phyloP scores from a whole-genome alignment of 2,329 filamentous ascomycete genomes.

The Aspergillus novofumigatus region DNA sequence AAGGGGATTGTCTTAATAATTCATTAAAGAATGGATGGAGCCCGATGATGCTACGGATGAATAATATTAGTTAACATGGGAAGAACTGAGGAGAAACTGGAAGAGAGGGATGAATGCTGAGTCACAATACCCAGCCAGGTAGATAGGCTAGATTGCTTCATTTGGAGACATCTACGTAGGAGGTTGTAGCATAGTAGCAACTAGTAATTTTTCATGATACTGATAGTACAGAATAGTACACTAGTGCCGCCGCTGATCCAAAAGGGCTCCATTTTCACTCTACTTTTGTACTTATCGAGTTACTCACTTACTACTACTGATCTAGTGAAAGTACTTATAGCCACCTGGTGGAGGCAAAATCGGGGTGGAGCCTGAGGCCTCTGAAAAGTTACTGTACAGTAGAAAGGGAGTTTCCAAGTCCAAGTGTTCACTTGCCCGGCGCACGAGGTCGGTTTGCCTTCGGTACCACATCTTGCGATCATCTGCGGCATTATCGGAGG shows the following conservation, averaged over 20 bases:
- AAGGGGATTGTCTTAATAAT: slow-evolving; percentile 3
- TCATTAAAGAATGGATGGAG: background rate
- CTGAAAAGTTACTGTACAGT: background rate
- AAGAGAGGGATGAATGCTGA: slow-evolving; percentile 1
- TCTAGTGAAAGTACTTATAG: background rate
- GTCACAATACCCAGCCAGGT: background rate
- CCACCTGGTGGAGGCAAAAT: slow-evolving; percentile 7
- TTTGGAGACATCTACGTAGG: background rate
- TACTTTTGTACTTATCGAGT: background rate
- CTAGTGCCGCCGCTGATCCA: slow-evolving; percentile 6
- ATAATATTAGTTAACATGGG: background rate
- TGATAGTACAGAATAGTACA: background rate
- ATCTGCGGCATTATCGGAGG: background rate
- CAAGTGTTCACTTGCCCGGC: background rate
- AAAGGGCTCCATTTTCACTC: background rate
- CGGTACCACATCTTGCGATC: background rate
- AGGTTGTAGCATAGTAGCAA: background rate
- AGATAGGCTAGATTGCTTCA: background rate
- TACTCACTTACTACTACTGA: background rate
- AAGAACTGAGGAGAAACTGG: background rate
- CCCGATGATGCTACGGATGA: background rate
- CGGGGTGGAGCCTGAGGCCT: slow-evolving; percentile 7
- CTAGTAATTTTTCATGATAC: background rate
- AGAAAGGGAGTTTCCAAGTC: background rate
- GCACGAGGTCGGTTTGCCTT: background rate